A percentile compares a stretch with the other conserved stretches of the same genome.
Conservation (phyloP, 169 alveolate genomes). For the Plasmodium knowlesi region DNA sequence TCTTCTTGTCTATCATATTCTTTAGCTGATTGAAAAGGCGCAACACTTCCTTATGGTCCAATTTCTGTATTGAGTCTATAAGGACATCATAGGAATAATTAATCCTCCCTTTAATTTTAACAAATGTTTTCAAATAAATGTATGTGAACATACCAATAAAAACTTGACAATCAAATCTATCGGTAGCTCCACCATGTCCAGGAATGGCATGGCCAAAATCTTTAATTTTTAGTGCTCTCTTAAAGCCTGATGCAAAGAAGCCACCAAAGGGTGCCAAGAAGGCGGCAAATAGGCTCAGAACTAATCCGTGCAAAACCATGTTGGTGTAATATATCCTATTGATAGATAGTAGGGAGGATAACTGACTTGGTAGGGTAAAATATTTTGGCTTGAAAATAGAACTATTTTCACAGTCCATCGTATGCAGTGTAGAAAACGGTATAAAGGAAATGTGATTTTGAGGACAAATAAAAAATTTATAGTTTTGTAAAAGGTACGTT, state of each 20-base stretch:
- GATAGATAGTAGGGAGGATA: conserved; percentile 45
- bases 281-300: conserved; percentile 96
- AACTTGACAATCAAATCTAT: conserved; percentile 98
- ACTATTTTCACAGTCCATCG: conserved; percentile 76
- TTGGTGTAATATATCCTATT: conserved; percentile 71
- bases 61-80: conserved; percentile 57
- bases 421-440: conserved; percentile 87
- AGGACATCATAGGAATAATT: conserved; percentile 56
- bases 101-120: conserved; percentile 13
- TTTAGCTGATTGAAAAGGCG: conserved; percentile 43
- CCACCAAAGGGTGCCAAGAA: conserved; percentile 99
- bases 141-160: conserved; percentile 92
- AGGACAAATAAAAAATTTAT: conserved; percentile 91
- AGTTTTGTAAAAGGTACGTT: conserved; percentile 79
- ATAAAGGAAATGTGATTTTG: conserved; percentile 86
- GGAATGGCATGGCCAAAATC: conserved; percentile 99
- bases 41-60: conserved; percentile 38
- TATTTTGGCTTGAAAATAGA: conserved; percentile 74
- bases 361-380: conserved; percentile 47
- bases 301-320: conserved; percentile 92
- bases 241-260: conserved; percentile 99
- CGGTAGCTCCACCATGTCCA: conserved; percentile 99
- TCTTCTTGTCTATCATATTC: conserved; percentile 46
- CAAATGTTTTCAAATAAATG: conserved; percentile 83
- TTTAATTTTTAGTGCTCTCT: conserved; percentile 97